Percentiles rank a stretch among this genome's conserved stretches.
Evolutionary conservation across 129 eudicot species (phyloP).

Genomic region (Tanacetum coccineum): DNA sequence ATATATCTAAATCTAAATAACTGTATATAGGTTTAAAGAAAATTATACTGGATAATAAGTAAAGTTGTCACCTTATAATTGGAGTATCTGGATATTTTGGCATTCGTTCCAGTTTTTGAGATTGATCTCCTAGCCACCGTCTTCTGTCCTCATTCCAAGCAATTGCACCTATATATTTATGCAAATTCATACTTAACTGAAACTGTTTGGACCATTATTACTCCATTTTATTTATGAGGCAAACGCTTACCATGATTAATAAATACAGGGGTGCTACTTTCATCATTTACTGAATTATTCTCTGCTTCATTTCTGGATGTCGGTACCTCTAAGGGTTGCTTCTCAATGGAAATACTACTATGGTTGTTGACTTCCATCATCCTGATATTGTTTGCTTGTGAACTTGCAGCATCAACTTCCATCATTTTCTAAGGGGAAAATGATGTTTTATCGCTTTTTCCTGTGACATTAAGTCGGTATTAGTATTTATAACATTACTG

Average conservation of each 20-base stretch:
- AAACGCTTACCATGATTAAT: slow-evolving; percentile 52
- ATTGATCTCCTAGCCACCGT: slow-evolving; percentile 51
- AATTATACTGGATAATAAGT: background rate
- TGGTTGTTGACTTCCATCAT: slow-evolving; percentile 44
- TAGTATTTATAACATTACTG: background rate
- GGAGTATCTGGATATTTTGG: slow-evolving; percentile 42
- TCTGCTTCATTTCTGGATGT: slow-evolving; percentile 29
- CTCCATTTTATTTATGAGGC: background rate
- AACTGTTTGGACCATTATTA: background rate
- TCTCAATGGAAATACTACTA: slow-evolving; percentile 34
- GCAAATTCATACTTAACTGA: background rate
- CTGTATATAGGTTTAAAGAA: background rate
- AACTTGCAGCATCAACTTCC: slow-evolving; percentile 41
- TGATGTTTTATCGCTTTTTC: slow-evolving; percentile 24
- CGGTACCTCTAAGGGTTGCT: slow-evolving; percentile 29
- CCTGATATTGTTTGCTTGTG: slow-evolving; percentile 25
- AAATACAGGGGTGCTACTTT: slow-evolving; percentile 35
- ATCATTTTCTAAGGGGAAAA: slow-evolving; percentile 33
- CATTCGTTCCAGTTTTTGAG: slow-evolving; percentile 33
- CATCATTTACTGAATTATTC: slow-evolving; percentile 33
- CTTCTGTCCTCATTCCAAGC: slow-evolving; percentile 64
- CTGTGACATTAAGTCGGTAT: slow-evolving; percentile 7
- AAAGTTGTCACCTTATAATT: slow-evolving; percentile 40
- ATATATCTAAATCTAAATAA: background rate
- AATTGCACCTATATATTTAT: slow-evolving; percentile 36